Percentiles rank a stretch among this genome's conserved stretches.
These are phyloP conservation scores for Ceraceosorus guamensis DNA, from an alignment of 1,284 basidiomycete genomes.

Conservation along the genomic window DNA sequence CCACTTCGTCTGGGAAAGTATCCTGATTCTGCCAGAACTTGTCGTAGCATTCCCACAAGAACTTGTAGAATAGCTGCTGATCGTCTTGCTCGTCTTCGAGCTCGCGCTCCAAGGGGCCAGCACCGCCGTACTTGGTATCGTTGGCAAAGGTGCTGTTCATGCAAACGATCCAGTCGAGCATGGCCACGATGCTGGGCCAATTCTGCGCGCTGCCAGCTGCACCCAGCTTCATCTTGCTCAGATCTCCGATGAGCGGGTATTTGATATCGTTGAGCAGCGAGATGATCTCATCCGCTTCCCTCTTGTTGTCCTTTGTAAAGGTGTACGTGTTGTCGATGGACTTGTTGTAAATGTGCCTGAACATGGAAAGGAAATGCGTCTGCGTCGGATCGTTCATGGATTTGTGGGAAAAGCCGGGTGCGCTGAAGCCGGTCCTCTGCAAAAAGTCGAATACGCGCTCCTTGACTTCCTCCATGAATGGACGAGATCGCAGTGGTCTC, in stretches of 20 bases:
- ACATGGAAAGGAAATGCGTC: constrained; percentile 39
- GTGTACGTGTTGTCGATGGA: constrained; percentile 39
- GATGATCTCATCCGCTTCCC: constrained; percentile 45
- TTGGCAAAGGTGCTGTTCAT: constrained; percentile 6
- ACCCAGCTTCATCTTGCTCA: constrained; percentile 46
- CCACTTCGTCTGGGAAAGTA: constrained; percentile 42
- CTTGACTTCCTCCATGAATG: constrained; percentile 38
- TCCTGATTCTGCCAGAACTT: constrained; percentile 47
- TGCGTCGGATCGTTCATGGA: constrained; percentile 45
- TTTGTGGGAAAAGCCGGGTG: constrained; percentile 31
- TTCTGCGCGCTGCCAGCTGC: constrained; percentile 44
- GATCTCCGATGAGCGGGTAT: constrained; percentile 42
- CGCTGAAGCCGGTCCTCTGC: constrained; percentile 37
- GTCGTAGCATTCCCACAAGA: constrained; percentile 46
- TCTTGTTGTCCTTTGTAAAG: constrained; percentile 36
- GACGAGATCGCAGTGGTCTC: constrained; percentile 32
- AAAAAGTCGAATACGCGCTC: constrained; percentile 31
- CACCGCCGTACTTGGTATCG: constrained; percentile 13
- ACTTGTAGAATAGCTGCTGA: constrained; percentile 41
- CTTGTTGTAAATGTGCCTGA: constrained; percentile 40
- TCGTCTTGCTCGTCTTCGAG: constrained; percentile 29
- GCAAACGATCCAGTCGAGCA: constrained; percentile 47
- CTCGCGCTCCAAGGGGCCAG: constrained; percentile 27
- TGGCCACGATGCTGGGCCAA: constrained; percentile 44
- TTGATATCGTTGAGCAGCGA: constrained; percentile 41